Conservation (phyloP, 257 asterid species). For the Solanum clarkiae region DNA sequence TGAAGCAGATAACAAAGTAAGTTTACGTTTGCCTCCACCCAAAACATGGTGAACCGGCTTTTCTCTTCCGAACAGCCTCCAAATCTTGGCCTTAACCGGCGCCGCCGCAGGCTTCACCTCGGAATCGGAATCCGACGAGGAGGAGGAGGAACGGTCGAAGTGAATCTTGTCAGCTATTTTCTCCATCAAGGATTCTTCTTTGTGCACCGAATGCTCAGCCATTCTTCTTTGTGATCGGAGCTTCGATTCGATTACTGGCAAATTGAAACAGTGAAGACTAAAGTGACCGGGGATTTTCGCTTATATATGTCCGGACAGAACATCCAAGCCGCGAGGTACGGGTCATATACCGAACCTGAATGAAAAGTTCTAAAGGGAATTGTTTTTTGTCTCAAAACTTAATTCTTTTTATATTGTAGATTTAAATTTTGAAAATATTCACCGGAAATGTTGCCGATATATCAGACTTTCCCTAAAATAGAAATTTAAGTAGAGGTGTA, state of each 20-base stretch:
- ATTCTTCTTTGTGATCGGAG: slow-evolving; percentile 14
- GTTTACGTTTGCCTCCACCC: slow-evolving; percentile 71
- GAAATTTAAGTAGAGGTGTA: background rate
- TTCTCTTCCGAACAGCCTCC: slow-evolving; percentile 46
- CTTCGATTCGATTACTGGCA: background rate
- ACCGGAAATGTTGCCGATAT: background rate
- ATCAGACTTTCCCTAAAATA: too few species aligned
- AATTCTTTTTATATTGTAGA: background rate
- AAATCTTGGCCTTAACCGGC: slow-evolving; percentile 25
- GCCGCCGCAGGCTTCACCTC: slow-evolving; percentile 11
- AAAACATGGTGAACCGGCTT: slow-evolving; percentile 65
- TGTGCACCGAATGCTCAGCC: slow-evolving; percentile 61
- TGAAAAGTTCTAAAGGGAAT: background rate
- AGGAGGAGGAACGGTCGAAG: slow-evolving; percentile 23
- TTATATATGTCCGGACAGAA: background rate
- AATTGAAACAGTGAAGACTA: background rate
- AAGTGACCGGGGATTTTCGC: background rate
- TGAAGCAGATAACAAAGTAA: background rate
- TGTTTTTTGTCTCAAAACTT: background rate
- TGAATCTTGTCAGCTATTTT: slow-evolving; percentile 45
- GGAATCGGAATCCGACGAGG: slow-evolving; percentile 42
- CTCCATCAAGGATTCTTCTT: slow-evolving; percentile 50
- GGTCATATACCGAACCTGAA: background rate
- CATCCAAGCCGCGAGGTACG: background rate
- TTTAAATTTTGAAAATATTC: background rate